A percentile compares a stretch with the other conserved stretches of the same genome.
phyloP scores from a whole-genome alignment of 345 rosid genomes.

The Zanthoxylum bungeanum region DNA sequence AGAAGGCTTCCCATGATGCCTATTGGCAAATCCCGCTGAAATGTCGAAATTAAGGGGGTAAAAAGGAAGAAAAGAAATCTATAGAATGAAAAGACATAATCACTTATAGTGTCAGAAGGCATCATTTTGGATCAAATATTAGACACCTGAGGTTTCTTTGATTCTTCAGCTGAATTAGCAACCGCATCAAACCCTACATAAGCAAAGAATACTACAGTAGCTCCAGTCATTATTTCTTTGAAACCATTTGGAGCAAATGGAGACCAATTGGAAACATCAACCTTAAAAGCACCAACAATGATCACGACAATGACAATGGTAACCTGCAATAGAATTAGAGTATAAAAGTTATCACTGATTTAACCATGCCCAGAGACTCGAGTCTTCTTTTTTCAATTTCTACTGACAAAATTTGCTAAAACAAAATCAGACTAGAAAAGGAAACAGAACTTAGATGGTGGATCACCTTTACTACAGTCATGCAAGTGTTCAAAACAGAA shows the following conservation, averaged over 20 bases:
- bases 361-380: too few relatives aligned
- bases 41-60: slow-evolving; percentile 9
- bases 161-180: slow-evolving; percentile 96
- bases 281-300: slow-evolving; percentile 74
- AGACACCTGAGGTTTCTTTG: slow-evolving; percentile 81
- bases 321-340: slow-evolving; percentile 45
- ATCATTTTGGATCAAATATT: slow-evolving; percentile 8
- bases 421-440: neutral
- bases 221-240: slow-evolving; percentile 76
- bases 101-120: slow-evolving; percentile 3
- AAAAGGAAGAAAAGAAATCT: slow-evolving; percentile 9
- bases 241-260: slow-evolving; percentile 90
- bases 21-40: slow-evolving; percentile 86
- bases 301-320: slow-evolving; percentile 78
- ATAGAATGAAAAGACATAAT: neutral
- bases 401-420: neutral
- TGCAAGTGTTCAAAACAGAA: slow-evolving; percentile 63
- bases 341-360: neutral
- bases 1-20: slow-evolving; percentile 91
- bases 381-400: neutral
- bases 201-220: slow-evolving; percentile 92
- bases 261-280: slow-evolving; percentile 86
- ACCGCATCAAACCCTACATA: slow-evolving; percentile 99
- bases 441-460: too few relatives aligned
- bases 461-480: slow-evolving; percentile 79